phyloP scores from a whole-genome alignment of 2,329 filamentous ascomycete genomes.

The Cordyceps javanica region DNA sequence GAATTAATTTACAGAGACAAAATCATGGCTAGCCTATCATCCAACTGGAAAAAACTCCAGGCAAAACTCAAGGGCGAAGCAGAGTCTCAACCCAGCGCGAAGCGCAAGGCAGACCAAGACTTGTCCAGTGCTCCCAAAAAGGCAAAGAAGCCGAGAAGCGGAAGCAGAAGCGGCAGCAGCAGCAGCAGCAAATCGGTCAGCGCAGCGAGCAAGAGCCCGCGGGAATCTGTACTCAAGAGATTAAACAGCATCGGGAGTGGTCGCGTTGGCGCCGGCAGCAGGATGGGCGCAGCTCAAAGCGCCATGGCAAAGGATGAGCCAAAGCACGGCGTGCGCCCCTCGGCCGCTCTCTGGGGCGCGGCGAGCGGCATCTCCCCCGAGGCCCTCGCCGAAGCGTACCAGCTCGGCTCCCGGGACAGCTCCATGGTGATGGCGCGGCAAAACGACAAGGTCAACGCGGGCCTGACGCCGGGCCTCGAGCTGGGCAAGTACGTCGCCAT shows the following conservation, averaged over 20 bases:
- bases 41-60: slow-evolving; percentile 77
- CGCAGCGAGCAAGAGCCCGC: neutral
- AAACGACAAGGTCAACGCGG: slow-evolving; percentile 55
- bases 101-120: slow-evolving; percentile 35
- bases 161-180: neutral
- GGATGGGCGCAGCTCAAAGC: slow-evolving; percentile 54
- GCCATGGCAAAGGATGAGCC: slow-evolving; percentile 35
- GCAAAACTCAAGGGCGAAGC: slow-evolving; percentile 48
- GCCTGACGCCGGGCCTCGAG: slow-evolving; percentile 54
- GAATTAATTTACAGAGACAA: neutral
- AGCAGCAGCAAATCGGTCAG: neutral
- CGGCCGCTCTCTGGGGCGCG: slow-evolving; percentile 53
- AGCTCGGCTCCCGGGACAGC: slow-evolving; percentile 43
- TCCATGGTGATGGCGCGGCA: slow-evolving; percentile 40
- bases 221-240: slow-evolving; percentile 11
- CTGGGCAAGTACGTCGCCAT: slow-evolving; percentile 87
- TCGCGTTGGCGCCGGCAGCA: slow-evolving; percentile 11
- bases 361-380: slow-evolving; percentile 56
- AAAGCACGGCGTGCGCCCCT: slow-evolving; percentile 40
- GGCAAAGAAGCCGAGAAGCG: slow-evolving; percentile 25
- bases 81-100: slow-evolving; percentile 30
- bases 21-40: slow-evolving; percentile 45
- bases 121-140: slow-evolving; percentile 14
- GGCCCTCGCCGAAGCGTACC: slow-evolving; percentile 56
- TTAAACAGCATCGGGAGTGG: too few relatives aligned